Base-by-base conservation (phyloP, 371 early-diverging fungal species). In the Dinochytrium kinnereticum region DNA sequence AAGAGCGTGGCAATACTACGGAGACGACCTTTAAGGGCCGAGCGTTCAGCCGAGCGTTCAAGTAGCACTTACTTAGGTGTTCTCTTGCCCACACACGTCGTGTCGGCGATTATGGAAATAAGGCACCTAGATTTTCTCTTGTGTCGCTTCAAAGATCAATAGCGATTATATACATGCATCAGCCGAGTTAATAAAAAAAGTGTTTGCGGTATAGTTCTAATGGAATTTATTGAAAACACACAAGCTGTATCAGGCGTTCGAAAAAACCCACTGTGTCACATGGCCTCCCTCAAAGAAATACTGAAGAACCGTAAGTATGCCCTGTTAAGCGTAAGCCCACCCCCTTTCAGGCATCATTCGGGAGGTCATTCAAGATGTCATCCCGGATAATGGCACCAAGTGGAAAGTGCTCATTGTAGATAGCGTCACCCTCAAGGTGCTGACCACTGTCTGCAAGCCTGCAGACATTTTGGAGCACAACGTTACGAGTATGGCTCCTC, bases 331-430 rank as follows among this genome's bases (percentile, higher is more conserved):
- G 24, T 7, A 66, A 66, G 15, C 13, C 40, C n/a, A 38, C 37
- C 40, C 28, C 13, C 44, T 44, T 66, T 66, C 17, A 66, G 67
- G 68, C 10, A 19, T 68, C 53, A 51, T 68, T 15, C 10, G 31
- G 28, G 68, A 68, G 2, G 68, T 68, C 3, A 49, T 68, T n/a
- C 50, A 68, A 34, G 34, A 51, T 51, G 68, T 44, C 34, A 17
- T 15, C 33, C 68, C 50, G 2, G 21, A 3, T 19, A 44, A 44
- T 24, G 68, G 68, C 2, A 51, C 50, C 7, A 72, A 78, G 61
- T 89, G 87, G 96, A 96, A 97, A 81, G 85, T 97, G 49, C 89
- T 98, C 10, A 92, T 98, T n/a, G 92, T 95, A 7, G 98, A 98
- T 80, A 85, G 89, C 38, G 85, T 88, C 37, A 87, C 97, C 24